A percentile compares a stretch with the other conserved stretches of the same genome.
phyloP scores from a whole-genome alignment of 2,329 filamentous ascomycete species.

The Falciphora oryzae region DNA sequence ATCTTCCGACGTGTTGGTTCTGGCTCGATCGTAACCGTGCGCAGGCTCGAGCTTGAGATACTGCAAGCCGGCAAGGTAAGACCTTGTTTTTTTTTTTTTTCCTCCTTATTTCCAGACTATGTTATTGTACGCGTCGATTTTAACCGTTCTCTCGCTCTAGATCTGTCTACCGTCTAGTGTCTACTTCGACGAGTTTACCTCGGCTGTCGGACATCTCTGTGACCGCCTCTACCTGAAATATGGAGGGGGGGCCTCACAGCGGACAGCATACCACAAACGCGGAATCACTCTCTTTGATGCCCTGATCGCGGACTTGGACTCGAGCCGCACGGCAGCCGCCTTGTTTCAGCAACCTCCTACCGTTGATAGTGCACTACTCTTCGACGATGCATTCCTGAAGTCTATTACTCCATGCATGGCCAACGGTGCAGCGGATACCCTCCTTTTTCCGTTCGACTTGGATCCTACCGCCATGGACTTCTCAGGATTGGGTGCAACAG shows the following conservation, averaged over 20 bases:
- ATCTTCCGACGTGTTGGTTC: constrained; percentile 30
- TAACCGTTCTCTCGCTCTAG: constrained; percentile 20
- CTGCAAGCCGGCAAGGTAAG: constrained; percentile 45
- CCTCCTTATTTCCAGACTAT: not conserved
- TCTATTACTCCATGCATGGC: too few relatives aligned
- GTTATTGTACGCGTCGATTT: too few relatives aligned
- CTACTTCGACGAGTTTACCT: constrained; percentile 37
- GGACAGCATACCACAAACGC: constrained; percentile 36
- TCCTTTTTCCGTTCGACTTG: not conserved
- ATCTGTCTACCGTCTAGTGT: constrained; percentile 27
- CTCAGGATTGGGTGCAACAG: not conserved
- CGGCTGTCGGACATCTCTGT: constrained; percentile 34
- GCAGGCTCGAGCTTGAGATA: constrained; percentile 45
- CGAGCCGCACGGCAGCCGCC: not conserved
- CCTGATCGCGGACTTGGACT: constrained; percentile 27
- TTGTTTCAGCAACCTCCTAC: too few relatives aligned
- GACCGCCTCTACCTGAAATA: constrained; percentile 36
- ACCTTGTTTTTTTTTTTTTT: constrained; percentile 11
- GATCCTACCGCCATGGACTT: not conserved
- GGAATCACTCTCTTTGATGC: constrained; percentile 35
- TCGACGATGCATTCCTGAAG: too few relatives aligned
- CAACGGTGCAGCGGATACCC: not conserved
- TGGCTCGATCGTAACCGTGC: constrained; percentile 34
- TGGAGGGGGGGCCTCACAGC: constrained; percentile 23
- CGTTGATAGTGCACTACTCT: too few relatives aligned